A percentile compares a stretch with the other conserved stretches of the same genome.
Conservation (phyloP, 2,329 filamentous ascomycete species). For the Botryotinia calthae region DNA sequence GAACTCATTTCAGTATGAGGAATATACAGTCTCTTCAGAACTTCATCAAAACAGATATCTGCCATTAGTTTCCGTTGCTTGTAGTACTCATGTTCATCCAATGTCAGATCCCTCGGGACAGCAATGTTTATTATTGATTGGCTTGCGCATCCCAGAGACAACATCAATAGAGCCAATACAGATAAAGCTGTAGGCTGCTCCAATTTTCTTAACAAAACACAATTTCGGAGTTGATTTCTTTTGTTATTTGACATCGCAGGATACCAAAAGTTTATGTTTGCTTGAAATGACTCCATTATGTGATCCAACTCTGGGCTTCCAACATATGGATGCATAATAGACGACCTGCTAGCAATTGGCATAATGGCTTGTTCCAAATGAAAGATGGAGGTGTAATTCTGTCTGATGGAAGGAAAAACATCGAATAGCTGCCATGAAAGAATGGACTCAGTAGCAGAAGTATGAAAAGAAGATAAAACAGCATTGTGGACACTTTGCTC, state of each 20-base stretch:
- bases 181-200: constrained; percentile 1
- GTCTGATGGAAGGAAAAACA: constrained; percentile 44
- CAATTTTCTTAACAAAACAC: neutral
- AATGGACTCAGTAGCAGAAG: constrained; percentile 51
- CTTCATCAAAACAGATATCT: constrained; percentile 37
- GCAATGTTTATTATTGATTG: constrained; percentile 41
- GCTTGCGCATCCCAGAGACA: constrained; percentile 49
- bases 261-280: constrained; percentile 53
- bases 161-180: constrained; percentile 47
- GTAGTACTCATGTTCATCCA: constrained; percentile 38
- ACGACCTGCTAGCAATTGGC: constrained; percentile 39
- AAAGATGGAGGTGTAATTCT: constrained; percentile 47
- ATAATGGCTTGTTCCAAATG: constrained; percentile 46
- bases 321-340: constrained; percentile 45
- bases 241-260: constrained; percentile 47
- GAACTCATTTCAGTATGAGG: constrained; percentile 48
- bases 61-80: constrained; percentile 29
- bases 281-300: constrained; percentile 46
- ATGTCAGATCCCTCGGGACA: constrained; percentile 21
- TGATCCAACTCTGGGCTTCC: constrained; percentile 44
- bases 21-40: constrained; percentile 46
- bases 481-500: constrained; percentile 42
- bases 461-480: constrained; percentile 50
- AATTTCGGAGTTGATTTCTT: constrained; percentile 28
- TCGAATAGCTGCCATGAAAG: constrained; percentile 52